phyloP scores from a whole-genome alignment of 805 yeast genomes.

The Candida tibetensis region DNA sequence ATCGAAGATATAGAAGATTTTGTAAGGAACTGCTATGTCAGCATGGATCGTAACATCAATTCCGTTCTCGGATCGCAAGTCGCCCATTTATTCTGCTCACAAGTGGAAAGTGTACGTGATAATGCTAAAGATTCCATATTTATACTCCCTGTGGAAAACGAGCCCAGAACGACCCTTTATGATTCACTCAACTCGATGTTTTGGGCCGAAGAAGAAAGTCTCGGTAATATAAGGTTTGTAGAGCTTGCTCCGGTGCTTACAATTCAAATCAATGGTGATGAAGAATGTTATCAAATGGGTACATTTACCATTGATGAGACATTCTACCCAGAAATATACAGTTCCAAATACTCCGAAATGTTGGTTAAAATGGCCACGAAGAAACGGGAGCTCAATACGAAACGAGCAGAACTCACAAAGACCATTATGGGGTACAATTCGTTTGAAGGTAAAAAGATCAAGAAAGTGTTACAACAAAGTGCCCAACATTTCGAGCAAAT shows the following conservation, averaged over 20 bases:
- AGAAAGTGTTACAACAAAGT: constrained; percentile 23
- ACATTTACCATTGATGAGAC: constrained; percentile 26
- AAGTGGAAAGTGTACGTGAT: constrained; percentile 28
- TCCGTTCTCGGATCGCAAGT: constrained; percentile 3
- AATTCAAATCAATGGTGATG: constrained; percentile 28
- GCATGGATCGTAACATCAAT: constrained; percentile 4
- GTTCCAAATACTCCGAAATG: constrained; percentile 21
- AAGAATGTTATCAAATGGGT: constrained; percentile 4
- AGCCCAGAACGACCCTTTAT: constrained; percentile 26
- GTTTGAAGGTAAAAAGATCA: constrained; percentile 40
- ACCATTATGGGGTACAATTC: constrained; percentile 32
- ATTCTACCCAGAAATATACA: constrained; percentile 37
- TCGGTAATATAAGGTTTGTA: constrained; percentile 28
- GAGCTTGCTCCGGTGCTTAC: constrained; percentile 32
- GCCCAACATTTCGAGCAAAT: constrained; percentile 15
- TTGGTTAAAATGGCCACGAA: constrained; percentile 5
- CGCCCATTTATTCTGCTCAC: constrained; percentile 20
- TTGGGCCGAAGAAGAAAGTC: constrained; percentile 32
- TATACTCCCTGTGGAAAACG: constrained; percentile 34
- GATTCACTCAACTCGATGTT: constrained; percentile 34
- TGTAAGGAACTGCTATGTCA: constrained; percentile 11
- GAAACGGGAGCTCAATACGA: neutral
- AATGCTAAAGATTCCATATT: constrained; percentile 22
- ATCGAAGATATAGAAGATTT: constrained; percentile 20
- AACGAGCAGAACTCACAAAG: constrained; percentile 18